A percentile compares a stretch with the other conserved stretches of the same genome.
Conservation (phyloP, 2,329 filamentous ascomycete genomes). For the Trichoderma breve region DNA sequence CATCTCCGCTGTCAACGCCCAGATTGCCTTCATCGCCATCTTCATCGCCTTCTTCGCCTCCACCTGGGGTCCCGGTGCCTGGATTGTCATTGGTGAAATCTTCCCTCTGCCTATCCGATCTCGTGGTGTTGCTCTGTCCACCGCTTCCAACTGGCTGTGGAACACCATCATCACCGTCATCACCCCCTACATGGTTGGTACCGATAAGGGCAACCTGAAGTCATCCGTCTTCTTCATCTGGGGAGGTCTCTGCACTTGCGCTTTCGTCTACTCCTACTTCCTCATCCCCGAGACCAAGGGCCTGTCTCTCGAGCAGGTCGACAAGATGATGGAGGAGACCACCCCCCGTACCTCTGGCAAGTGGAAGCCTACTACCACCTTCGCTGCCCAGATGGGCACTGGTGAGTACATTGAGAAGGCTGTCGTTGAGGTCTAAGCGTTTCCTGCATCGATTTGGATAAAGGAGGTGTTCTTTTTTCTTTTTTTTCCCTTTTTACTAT, state of each 20-base stretch:
- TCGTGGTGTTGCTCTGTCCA: conserved; percentile 81
- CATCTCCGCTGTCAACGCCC: conserved; percentile 59
- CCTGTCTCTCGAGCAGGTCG: conserved; percentile 74
- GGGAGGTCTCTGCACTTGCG: conserved; percentile 62
- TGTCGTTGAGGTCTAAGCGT: conserved; percentile 30
- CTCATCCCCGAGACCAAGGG: conserved; percentile 74
- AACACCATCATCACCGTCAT: conserved; percentile 72
- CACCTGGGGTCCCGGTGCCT: conserved; percentile 82
- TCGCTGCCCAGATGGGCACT: conserved; percentile 47
- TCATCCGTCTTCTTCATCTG: conserved; percentile 74
- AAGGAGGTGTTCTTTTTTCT: not conserved
- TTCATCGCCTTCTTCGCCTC: conserved; percentile 92
- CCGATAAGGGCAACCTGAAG: conserved; percentile 61
- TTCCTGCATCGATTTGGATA: not conserved
- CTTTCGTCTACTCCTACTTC: conserved; percentile 68
- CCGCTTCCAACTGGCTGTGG: conserved; percentile 90
- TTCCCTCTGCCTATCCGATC: conserved; percentile 87
- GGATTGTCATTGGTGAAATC: conserved; percentile 85
- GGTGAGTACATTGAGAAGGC: conserved; percentile 35
- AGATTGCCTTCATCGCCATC: conserved; percentile 86
- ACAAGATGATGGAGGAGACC: conserved; percentile 86
- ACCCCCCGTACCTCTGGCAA: conserved; percentile 72
- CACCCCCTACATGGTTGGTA: conserved; percentile 68
- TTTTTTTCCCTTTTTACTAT: not conserved
- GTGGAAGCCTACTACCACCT: conserved; percentile 73